phyloP scores from a whole-genome alignment of 129 eudicot genomes.

The Glebionis coronaria region DNA sequence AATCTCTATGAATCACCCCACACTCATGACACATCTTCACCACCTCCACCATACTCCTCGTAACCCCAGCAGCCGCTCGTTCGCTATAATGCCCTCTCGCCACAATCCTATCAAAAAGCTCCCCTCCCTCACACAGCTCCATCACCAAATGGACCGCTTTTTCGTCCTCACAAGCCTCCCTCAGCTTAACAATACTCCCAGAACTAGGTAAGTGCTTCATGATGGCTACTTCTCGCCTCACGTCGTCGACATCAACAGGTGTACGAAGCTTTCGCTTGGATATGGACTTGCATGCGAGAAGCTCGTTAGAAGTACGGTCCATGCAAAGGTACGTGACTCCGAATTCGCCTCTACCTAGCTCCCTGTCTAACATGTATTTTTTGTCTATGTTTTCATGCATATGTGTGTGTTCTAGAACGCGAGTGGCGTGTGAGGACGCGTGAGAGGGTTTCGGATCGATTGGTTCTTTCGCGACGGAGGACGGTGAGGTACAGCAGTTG shows the following conservation, averaged over 20 bases:
- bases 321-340: conserved; percentile 87
- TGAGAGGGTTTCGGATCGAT: no score
- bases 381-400: conserved; percentile 63
- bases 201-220: conserved; percentile 85
- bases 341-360: conserved; percentile 91
- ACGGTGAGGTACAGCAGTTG: no score
- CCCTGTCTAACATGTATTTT: conserved; percentile 65
- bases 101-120: conserved; percentile 90
- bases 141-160: conserved; percentile 95
- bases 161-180: conserved; percentile 96
- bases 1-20: conserved; percentile 90
- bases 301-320: conserved; percentile 57
- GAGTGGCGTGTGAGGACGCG: conserved; percentile 11
- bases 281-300: conserved; percentile 90
- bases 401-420: conserved; percentile 48
- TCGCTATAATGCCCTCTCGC: conserved; percentile 93
- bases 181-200: conserved; percentile 78
- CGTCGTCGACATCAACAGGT: conserved; percentile 86
- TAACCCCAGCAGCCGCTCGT: conserved; percentile 84
- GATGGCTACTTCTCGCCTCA: conserved; percentile 86
- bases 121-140: conserved; percentile 97
- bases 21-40: conserved; percentile 90
- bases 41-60: conserved; percentile 81
- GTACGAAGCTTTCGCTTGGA: conserved; percentile 86
- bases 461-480: no score